These are phyloP conservation scores for Cokeromyces recurvatus DNA, from an alignment of 371 early-diverging fungal species.

Conservation along the genomic window DNA sequence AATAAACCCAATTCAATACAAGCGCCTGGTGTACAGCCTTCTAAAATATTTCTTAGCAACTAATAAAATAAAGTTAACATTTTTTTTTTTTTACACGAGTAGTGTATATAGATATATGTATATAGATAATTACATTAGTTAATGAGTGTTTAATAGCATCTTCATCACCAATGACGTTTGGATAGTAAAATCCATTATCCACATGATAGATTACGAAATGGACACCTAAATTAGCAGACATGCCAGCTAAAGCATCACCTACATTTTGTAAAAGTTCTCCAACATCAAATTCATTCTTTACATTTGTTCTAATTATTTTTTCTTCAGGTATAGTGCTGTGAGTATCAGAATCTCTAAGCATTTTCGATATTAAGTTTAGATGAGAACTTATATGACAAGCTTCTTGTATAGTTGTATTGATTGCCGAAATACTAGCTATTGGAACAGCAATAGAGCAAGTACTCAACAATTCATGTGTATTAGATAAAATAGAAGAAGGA, in stretches of 20 bases:
- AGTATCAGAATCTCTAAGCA: conserved; percentile 9
- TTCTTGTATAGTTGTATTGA: conserved; percentile 38
- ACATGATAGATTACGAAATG: conserved; percentile 60
- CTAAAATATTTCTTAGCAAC: conserved; percentile 54
- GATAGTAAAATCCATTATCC: conserved; percentile 50
- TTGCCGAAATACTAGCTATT: conserved; percentile 44
- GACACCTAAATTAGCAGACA: conserved; percentile 52
- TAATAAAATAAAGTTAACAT: conserved; percentile 13
- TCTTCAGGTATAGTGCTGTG: not conserved
- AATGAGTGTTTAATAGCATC: conserved; percentile 53
- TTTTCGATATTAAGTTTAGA: conserved; percentile 17
- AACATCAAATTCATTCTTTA: conserved; percentile 47
- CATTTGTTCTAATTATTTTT: conserved; percentile 4
- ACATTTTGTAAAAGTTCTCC: conserved; percentile 59
- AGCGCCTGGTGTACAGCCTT: conserved; percentile 56
- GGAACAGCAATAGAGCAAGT: conserved; percentile 54
- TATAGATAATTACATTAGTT: conserved; percentile 44
- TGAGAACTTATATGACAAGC: conserved; percentile 35
- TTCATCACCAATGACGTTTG: conserved; percentile 55
- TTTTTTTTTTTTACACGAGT: too few species aligned
- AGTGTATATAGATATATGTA: too few species aligned
- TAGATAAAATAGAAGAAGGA: conserved; percentile 31
- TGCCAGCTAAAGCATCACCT: conserved; percentile 61
- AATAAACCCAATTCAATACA: conserved; percentile 57
- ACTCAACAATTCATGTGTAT: conserved; percentile 44